Percentiles rank a stretch among this genome's conserved stretches.
phyloP scores from a whole-genome alignment of 495 filamentous ascomycete species.

The Xylaria intraflava region DNA sequence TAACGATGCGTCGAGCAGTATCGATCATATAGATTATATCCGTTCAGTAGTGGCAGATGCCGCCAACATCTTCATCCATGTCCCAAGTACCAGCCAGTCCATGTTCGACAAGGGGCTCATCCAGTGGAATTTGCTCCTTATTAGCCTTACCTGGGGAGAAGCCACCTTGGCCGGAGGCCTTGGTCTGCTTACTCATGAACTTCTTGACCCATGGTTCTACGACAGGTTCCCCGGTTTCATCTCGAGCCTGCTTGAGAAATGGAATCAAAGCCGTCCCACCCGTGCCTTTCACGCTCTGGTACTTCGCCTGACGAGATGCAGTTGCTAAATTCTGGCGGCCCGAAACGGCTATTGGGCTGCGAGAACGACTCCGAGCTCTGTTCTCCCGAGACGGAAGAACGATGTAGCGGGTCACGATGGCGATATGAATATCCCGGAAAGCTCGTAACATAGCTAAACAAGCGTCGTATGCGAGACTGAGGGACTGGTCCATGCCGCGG shows the following conservation, averaged over 20 bases:
- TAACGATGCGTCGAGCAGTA: neutral
- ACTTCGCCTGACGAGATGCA: conserved; percentile 42
- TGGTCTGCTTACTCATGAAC: conserved; percentile 55
- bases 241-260: conserved; percentile 89
- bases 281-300: conserved; percentile 72
- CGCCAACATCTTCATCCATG: conserved; percentile 66
- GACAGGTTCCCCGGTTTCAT: conserved; percentile 91
- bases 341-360: conserved; percentile 35
- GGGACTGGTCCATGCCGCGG: conserved; percentile 51
- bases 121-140: conserved; percentile 19
- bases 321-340: conserved; percentile 61
- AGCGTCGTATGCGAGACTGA: conserved; percentile 81
- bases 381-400: conserved; percentile 57
- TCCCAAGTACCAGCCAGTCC: conserved; percentile 83
- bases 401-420: conserved; percentile 94
- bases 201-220: conserved; percentile 75
- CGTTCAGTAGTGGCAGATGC: conserved; percentile 44
- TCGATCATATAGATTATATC: neutral
- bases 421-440: conserved; percentile 90
- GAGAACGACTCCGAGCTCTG: conserved; percentile 40
- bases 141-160: conserved; percentile 59
- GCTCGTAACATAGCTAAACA: conserved; percentile 84
- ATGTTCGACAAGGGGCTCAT: conserved; percentile 60
- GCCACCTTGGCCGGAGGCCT: conserved; percentile 39
- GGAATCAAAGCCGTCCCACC: conserved; percentile 89